These are phyloP conservation scores for Moricandia moricandioides DNA, from an alignment of 345 rosid species.

Conservation along the genomic window DNA sequence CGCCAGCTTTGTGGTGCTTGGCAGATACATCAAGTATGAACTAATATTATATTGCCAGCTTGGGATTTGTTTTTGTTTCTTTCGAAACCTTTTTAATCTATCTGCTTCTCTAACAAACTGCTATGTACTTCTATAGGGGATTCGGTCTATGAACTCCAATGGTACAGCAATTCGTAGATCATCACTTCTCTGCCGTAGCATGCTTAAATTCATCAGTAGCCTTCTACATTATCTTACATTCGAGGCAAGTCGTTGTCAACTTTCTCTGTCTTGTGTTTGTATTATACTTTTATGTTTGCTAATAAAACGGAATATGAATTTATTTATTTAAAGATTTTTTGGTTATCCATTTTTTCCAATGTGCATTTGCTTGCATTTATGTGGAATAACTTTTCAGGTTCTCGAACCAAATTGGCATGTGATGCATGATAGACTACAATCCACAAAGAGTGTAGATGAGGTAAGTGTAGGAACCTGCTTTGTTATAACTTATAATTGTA, in stretches of 20 bases:
- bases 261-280: constrained; percentile 26
- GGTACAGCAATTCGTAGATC: constrained; percentile 89
- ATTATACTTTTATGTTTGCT: background rate
- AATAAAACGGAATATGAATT: background rate
- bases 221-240: constrained; percentile 95
- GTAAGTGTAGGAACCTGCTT: constrained; percentile 36
- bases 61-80: background rate
- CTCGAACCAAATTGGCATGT: constrained; percentile 97
- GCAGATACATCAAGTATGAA: constrained; percentile 94
- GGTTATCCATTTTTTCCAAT: no score
- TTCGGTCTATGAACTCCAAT: constrained; percentile 61
- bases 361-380: constrained; percentile 3
- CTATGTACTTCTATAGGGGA: constrained; percentile 53
- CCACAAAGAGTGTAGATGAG: constrained; percentile 88
- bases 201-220: constrained; percentile 92
- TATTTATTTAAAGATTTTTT: background rate
- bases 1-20: constrained; percentile 96
- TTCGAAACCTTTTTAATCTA: background rate
- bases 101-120: constrained; percentile 31
- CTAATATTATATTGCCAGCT: constrained; percentile 2
- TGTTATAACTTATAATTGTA: background rate
- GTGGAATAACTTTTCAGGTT: constrained; percentile 53
- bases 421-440: constrained; percentile 73
- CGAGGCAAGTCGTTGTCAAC: constrained; percentile 63
- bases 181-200: constrained; percentile 93